Evolutionary conservation across 495 filamentous ascomycete species (phyloP), one percentile per base, ranked within the genome.

Genomic region (Penicillium flavigenum): DNA sequence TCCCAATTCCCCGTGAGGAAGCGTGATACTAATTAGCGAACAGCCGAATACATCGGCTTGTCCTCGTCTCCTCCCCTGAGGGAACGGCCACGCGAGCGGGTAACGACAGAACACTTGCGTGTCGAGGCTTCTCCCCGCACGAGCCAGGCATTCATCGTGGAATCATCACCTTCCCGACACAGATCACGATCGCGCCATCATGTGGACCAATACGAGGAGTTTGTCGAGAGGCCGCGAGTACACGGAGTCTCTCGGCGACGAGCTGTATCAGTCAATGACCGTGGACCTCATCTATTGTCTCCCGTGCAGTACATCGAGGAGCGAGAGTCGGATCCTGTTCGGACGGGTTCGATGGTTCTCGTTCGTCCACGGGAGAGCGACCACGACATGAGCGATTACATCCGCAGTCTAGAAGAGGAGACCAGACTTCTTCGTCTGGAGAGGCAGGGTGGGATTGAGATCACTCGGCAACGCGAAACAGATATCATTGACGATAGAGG

Each of bases 381-480:
- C 29, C 73, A 79, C 36, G 82, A 83, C 48, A 79, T 88, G 55
- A 73, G 77, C 50, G 74, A 79, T n/a, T 83, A 87, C 59, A 83
- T 86, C 51, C 72, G 71, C 20, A 66, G 69, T 2, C 74, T 88
- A 22, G 85, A 88, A 66, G 74, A 75, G 39, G 74, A 83, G 58
- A 76, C 64, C 17, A 66, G 73, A 43, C 60, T 68, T 31, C 62
- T 81, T 45, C 76, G 68, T 51, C 56, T 79, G 39, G 69, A 78
- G 65, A 68, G 78, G 57, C 70, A 75, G 62, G 68, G 72, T 19
- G 64, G 69, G 14, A 70, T 71, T 44, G 73, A 77, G 16, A 65
- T 74, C 36, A 71, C 73, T 41, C 86, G 69, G 67, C 77, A 63
- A 76, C 83, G 76, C 63, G 68, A 76, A 12, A 72, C 67, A 14